Conservation (phyloP, 2,329 filamentous ascomycete species). For the Aspergillus sp. region DNA sequence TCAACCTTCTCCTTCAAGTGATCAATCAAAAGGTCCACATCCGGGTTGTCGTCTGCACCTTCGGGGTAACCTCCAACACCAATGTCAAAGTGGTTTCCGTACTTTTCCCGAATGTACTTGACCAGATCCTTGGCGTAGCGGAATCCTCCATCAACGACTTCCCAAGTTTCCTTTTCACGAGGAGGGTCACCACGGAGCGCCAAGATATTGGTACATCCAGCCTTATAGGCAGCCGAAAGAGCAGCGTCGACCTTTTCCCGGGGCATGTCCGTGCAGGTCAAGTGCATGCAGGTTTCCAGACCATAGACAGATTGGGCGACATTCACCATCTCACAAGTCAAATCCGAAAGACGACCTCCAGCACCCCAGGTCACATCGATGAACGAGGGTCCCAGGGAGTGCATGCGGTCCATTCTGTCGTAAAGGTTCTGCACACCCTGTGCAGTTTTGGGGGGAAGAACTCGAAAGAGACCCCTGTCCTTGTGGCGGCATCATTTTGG, state of each 20-base stretch:
- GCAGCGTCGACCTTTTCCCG: slow-evolving; percentile 86
- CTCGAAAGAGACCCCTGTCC: slow-evolving; percentile 95
- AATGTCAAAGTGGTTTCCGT: slow-evolving; percentile 92
- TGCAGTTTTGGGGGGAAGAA: slow-evolving; percentile 96
- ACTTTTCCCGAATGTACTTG: slow-evolving; percentile 71
- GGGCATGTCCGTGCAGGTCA: slow-evolving; percentile 98
- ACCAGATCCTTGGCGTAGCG: slow-evolving; percentile 89
- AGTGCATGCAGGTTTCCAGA: slow-evolving; percentile 96
- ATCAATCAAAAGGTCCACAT: slow-evolving; percentile 78
- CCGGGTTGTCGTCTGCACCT: slow-evolving; percentile 86
- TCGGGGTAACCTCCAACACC: slow-evolving; percentile 96
- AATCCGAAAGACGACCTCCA: slow-evolving; percentile 80
- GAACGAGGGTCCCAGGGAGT: slow-evolving; percentile 86
- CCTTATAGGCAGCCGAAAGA: slow-evolving; percentile 80
- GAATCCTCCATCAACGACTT: slow-evolving; percentile 79
- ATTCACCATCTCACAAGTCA: slow-evolving; percentile 96
- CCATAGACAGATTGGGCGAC: slow-evolving; percentile 94
- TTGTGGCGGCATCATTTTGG: slow-evolving; percentile 71
- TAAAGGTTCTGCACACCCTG: slow-evolving; percentile 96
- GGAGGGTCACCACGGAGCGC: slow-evolving; percentile 91
- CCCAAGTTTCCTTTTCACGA: slow-evolving; percentile 90
- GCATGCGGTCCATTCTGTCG: slow-evolving; percentile 99
- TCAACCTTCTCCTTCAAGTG: slow-evolving; percentile 98
- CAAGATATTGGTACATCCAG: slow-evolving; percentile 95
- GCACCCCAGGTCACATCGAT: slow-evolving; percentile 99